Conservation (phyloP, 139 green algal species). For the Chlorella sp. region DNA sequence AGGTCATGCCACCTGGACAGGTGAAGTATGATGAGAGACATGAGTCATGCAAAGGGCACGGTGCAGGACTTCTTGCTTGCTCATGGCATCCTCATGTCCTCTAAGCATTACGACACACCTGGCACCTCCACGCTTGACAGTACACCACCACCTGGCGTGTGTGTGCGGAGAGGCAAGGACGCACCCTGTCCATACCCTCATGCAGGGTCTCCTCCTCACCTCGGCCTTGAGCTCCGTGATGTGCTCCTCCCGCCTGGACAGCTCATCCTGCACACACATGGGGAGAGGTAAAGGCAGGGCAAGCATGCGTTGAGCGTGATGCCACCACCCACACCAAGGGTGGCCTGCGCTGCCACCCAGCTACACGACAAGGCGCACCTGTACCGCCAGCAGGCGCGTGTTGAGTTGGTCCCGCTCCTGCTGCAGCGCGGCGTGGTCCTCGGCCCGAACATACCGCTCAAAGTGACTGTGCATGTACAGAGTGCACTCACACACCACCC, state of each 20-base stretch:
- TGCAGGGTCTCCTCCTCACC: constrained; percentile 4
- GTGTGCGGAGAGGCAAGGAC: too few relatives aligned
- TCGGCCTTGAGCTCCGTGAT: constrained; percentile 27
- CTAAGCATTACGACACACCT: too few relatives aligned
- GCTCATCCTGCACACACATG: constrained; percentile 13
- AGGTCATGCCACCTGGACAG: too few relatives aligned
- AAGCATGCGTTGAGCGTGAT: neutral
- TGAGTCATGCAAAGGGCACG: too few relatives aligned
- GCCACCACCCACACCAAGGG: neutral
- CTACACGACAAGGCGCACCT: neutral
- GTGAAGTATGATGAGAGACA: too few relatives aligned
- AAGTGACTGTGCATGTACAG: constrained; percentile 17
- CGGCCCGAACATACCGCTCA: constrained; percentile 22
- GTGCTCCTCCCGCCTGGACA: constrained; percentile 8
- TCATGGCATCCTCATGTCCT: too few relatives aligned
- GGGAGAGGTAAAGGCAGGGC: neutral
- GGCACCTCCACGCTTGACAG: too few relatives aligned
- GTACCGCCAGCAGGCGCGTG: constrained; percentile 12
- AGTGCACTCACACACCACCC: too few relatives aligned
- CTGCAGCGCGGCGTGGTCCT: constrained; percentile 24
- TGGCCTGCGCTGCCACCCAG: neutral
- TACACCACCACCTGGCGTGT: too few relatives aligned
- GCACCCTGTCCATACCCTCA: too few relatives aligned
- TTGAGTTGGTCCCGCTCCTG: constrained; percentile 28
- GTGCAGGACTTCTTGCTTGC: too few relatives aligned